Percentiles rank a stretch among this genome's conserved stretches.
Evolutionary conservation across 2,329 filamentous ascomycete species (phyloP).

Genomic region (Dryadomyces sulphureus): DNA sequence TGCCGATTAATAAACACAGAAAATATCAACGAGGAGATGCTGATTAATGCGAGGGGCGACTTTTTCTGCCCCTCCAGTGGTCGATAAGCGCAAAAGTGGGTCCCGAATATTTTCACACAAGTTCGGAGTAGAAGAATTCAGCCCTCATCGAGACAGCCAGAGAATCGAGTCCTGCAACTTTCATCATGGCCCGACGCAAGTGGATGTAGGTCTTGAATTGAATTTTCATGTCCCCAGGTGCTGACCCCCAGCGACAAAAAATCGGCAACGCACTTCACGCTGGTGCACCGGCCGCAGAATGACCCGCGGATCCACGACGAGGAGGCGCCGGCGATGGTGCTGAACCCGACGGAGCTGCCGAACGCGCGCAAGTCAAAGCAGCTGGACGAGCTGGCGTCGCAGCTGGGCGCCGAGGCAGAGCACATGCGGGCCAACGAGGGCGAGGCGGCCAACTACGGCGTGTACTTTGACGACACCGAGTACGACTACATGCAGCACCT

Average conservation of each 20-base stretch:
- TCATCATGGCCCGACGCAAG: constrained; percentile 11
- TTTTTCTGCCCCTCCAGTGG: no score
- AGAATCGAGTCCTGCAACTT: neutral
- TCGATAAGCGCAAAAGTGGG: no score
- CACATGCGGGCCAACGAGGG: constrained; percentile 78
- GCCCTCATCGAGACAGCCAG: neutral
- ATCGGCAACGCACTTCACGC: constrained; percentile 78
- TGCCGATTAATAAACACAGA: no score
- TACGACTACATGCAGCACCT: constrained; percentile 99
- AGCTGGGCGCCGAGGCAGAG: constrained; percentile 54
- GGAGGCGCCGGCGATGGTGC: constrained; percentile 75
- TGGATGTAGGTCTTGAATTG: constrained; percentile 21
- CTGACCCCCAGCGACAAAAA: constrained; percentile 56
- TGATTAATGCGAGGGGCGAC: no score
- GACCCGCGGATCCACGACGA: constrained; percentile 93
- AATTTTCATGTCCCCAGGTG: neutral
- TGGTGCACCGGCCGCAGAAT: constrained; percentile 93
- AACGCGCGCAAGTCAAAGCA: constrained; percentile 44
- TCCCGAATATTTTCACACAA: no score
- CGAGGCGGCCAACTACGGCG: constrained; percentile 83
- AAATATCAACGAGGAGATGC: no score
- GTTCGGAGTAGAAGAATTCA: no score
- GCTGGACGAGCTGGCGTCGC: constrained; percentile 59
- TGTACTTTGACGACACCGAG: constrained; percentile 87
- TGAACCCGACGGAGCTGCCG: constrained; percentile 49